A percentile compares a stretch with the other conserved stretches of the same genome.
These are phyloP conservation scores for Phytophthora kernoviae DNA, from an alignment of 352 stramenopile genomes.

Conservation along the genomic window DNA sequence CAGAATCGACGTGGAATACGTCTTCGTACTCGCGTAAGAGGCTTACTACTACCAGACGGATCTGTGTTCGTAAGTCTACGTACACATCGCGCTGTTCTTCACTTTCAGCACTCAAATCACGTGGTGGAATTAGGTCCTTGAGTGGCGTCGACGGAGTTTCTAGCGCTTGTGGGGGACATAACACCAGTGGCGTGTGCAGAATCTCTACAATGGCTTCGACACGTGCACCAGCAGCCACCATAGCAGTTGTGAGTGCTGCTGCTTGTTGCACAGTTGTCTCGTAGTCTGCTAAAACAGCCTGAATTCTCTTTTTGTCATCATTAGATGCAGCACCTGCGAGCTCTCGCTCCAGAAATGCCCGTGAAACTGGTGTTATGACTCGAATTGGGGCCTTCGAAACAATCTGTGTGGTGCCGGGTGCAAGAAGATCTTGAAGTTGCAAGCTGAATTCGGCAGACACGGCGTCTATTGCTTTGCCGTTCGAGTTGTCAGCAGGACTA, in stretches of 20 bases:
- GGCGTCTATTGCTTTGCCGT: constrained; percentile 33
- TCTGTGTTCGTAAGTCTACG: constrained; percentile 56
- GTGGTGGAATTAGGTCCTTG: constrained; percentile 54
- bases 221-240: constrained; percentile 30
- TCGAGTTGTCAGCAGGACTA: constrained; percentile 27
- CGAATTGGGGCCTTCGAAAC: constrained; percentile 14
- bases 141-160: constrained; percentile 38
- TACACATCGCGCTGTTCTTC: constrained; percentile 50
- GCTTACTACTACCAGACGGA: constrained; percentile 56
- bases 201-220: constrained; percentile 40
- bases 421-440: constrained; percentile 40
- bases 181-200: constrained; percentile 41
- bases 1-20: constrained; percentile 18
- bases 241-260: constrained; percentile 26
- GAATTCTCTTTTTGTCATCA: constrained; percentile 82
- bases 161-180: constrained; percentile 33
- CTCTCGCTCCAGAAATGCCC: constrained; percentile 63
- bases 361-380: constrained; percentile 37
- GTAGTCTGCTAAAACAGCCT: constrained; percentile 67
- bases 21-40: constrained; percentile 74
- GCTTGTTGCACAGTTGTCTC: constrained; percentile 44
- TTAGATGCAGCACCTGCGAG: constrained; percentile 46
- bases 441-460: constrained; percentile 41
- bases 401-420: constrained; percentile 34
- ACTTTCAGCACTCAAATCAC: constrained; percentile 50